phyloP scores from a whole-genome alignment of 257 asterid species.

The Solanum dulcamara region DNA sequence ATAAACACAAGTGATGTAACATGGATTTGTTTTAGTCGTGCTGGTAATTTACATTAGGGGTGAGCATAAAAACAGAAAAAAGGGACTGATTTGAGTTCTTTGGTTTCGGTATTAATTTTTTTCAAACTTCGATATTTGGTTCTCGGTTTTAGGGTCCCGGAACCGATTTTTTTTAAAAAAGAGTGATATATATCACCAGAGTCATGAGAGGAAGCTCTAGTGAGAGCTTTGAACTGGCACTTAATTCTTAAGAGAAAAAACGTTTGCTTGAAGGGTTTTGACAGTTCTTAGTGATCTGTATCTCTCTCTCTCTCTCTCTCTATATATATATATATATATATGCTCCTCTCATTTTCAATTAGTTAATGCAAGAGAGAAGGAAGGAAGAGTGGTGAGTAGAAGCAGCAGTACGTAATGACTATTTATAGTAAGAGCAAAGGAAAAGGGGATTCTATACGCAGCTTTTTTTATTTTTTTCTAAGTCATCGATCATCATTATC shows the following conservation, averaged over 20 bases:
- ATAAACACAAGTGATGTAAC: background rate
- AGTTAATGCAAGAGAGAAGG: background rate
- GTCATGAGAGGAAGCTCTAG: conserved; percentile 42
- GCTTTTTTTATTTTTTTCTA: background rate
- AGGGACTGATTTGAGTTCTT: background rate
- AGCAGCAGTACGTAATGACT: background rate
- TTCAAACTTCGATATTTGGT: too few species aligned
- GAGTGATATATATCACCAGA: conserved; percentile 31
- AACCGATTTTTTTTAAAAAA: background rate
- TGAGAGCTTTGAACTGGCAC: conserved; percentile 58
- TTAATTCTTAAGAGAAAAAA: conserved; percentile 68
- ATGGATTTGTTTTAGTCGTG: background rate
- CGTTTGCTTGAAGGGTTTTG: conserved; percentile 86
- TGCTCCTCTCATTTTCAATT: background rate
- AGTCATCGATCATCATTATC: background rate
- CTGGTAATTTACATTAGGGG: background rate
- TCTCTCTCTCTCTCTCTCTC: background rate
- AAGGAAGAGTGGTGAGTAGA: background rate
- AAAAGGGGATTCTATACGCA: background rate
- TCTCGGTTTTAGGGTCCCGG: background rate
- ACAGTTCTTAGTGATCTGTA: conserved; percentile 37
- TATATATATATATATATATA: too few species aligned
- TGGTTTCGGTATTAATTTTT: too few species aligned
- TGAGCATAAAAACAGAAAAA: background rate
- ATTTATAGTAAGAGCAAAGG: background rate